Percentiles rank a stretch among this genome's conserved stretches.
Conservation (phyloP, 1,284 basidiomycete species). For the Pholiota adiposa region DNA sequence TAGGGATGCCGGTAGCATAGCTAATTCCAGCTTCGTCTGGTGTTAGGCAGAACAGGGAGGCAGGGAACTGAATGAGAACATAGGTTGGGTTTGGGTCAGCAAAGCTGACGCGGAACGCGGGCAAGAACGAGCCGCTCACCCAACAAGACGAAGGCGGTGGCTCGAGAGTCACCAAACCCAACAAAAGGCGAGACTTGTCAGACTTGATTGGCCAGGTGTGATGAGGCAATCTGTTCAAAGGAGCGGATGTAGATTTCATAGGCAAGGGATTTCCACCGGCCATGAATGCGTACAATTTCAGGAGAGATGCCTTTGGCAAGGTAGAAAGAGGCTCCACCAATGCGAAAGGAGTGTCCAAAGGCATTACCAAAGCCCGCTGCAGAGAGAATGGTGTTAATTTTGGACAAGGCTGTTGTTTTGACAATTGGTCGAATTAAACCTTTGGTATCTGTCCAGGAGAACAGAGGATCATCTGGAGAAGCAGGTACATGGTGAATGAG, state of each 20-base stretch:
- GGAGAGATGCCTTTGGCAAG: constrained; percentile 31
- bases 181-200: not conserved
- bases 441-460: constrained; percentile 26
- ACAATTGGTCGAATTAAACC: constrained; percentile 34
- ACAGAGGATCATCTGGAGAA: constrained; percentile 31
- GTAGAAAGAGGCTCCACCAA: constrained; percentile 40
- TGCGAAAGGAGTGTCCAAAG: constrained; percentile 42
- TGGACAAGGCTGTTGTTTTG: constrained; percentile 25
- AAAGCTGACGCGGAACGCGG: constrained; percentile 3
- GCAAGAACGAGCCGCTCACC: not conserved
- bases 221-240: constrained; percentile 30
- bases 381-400: constrained; percentile 32
- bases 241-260: constrained; percentile 38
- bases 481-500: constrained; percentile 33
- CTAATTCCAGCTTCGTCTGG: constrained; percentile 8
- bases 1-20: constrained; percentile 9
- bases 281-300: constrained; percentile 33
- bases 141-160: no score
- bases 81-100: constrained; percentile 8
- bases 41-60: no score
- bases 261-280: constrained; percentile 37
- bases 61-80: not conserved
- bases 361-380: constrained; percentile 32
- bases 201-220: constrained; percentile 14
- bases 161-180: no score